These are phyloP conservation scores for Elaeis guineensis DNA, from an alignment of 176 grass and related monocot species.

Conservation along the genomic window DNA sequence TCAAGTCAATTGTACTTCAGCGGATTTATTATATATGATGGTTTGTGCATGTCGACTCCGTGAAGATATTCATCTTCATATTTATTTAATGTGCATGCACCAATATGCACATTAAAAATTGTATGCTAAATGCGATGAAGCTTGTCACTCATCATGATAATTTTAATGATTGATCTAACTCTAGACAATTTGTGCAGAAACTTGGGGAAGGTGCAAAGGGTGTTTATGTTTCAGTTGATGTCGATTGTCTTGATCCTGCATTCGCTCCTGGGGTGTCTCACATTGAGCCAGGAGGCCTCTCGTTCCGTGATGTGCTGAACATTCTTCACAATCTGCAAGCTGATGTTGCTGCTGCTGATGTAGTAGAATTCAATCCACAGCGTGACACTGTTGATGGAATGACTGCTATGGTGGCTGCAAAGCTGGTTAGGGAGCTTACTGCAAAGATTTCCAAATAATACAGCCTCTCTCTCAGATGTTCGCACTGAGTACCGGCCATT, in stretches of 20 bases:
- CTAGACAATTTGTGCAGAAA: conserved; percentile 44
- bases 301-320: conserved; percentile 84
- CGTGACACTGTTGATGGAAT: conserved; percentile 92
- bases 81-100: no score
- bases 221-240: conserved; percentile 79
- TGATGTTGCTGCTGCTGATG: conserved; percentile 68
- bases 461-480: no score
- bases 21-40: no score
- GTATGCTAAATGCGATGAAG: no score
- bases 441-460: conserved; percentile 88
- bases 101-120: no score
- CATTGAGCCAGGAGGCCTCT: conserved; percentile 93
- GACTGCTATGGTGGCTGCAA: conserved; percentile 95
- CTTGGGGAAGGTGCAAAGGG: conserved; percentile 91
- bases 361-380: conserved; percentile 98
- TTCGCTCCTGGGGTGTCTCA: conserved; percentile 95
- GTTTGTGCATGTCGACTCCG: no score
- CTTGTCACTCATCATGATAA: no score
- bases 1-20: no score
- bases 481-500: no score
- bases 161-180: no score
- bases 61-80: no score
- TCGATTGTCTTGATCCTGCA: conserved; percentile 89
- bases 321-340: conserved; percentile 93
- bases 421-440: conserved; percentile 83